phyloP scores from a whole-genome alignment of 345 rosid species.

The Cardamine chenopodiifolia region DNA sequence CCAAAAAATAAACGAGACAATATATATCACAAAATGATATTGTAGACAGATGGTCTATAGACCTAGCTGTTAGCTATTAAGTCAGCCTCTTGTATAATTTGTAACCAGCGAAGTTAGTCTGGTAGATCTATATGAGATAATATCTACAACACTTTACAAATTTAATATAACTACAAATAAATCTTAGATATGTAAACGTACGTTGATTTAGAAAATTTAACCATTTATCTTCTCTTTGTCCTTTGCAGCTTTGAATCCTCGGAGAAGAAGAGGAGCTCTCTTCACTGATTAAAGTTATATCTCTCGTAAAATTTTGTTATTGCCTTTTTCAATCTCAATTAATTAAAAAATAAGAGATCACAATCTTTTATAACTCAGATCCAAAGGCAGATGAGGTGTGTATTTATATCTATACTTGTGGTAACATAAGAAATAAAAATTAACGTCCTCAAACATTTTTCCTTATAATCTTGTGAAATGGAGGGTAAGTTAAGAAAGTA shows the following conservation, averaged over 20 bases:
- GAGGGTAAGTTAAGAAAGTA: neutral
- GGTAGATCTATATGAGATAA: neutral
- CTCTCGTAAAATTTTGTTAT: neutral
- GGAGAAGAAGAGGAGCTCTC: neutral
- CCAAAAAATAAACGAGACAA: neutral
- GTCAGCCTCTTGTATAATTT: neutral
- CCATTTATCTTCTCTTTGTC: neutral
- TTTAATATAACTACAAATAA: neutral
- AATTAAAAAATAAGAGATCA: slow-evolving; percentile 6
- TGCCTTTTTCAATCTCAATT: neutral
- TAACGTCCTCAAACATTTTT: neutral
- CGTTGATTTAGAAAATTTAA: slow-evolving; percentile 3
- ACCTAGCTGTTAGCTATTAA: neutral
- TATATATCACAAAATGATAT: neutral
- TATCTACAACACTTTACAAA: neutral
- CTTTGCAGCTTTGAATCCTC: slow-evolving; percentile 21
- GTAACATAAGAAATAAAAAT: neutral
- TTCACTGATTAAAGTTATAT: slow-evolving; percentile 5
- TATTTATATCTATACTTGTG: neutral
- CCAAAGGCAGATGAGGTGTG: neutral
- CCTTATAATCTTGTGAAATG: neutral
- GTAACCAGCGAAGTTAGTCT: neutral
- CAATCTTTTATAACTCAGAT: neutral
- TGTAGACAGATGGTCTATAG: neutral
- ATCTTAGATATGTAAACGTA: slow-evolving; percentile 2